phyloP scores from a whole-genome alignment of 2,329 filamentous ascomycete genomes.

The Kalaharituber pfeilii region DNA sequence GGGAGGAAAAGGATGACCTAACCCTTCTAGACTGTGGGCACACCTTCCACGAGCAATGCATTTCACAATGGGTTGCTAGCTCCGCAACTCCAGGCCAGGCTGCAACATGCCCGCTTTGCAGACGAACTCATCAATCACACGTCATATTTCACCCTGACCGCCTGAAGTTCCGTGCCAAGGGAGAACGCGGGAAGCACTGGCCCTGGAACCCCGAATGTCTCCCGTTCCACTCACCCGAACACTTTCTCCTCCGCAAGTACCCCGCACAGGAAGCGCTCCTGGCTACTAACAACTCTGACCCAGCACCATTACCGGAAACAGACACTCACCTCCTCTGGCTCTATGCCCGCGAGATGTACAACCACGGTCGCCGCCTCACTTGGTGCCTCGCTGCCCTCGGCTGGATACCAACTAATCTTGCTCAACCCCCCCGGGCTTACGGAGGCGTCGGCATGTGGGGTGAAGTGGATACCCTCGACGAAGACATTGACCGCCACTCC shows the following conservation, averaged over 20 bases:
- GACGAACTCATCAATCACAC: not conserved
- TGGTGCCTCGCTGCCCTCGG: not conserved
- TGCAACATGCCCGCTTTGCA: not conserved
- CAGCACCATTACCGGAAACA: not conserved
- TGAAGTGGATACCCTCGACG: not conserved
- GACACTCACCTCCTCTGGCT: not conserved
- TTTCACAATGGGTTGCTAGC: not conserved
- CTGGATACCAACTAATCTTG: not conserved
- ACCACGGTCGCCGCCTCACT: not conserved
- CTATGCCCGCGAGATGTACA: not conserved
- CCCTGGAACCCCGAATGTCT: not conserved
- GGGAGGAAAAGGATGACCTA: not conserved
- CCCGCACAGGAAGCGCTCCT: no score
- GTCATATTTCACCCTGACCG: not conserved
- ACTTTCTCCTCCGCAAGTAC: not conserved
- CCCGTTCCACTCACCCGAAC: not conserved
- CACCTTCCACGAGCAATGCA: not conserved
- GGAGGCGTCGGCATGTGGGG: not conserved
- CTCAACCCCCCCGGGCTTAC: not conserved
- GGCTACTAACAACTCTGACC: no score
- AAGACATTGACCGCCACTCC: not conserved
- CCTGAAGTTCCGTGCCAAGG: not conserved
- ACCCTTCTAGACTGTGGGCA: not conserved
- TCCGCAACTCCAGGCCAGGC: not conserved
- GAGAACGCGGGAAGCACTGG: not conserved